phyloP scores from a whole-genome alignment of 805 yeast genomes.

The Tetrapisispora phaffii region DNA sequence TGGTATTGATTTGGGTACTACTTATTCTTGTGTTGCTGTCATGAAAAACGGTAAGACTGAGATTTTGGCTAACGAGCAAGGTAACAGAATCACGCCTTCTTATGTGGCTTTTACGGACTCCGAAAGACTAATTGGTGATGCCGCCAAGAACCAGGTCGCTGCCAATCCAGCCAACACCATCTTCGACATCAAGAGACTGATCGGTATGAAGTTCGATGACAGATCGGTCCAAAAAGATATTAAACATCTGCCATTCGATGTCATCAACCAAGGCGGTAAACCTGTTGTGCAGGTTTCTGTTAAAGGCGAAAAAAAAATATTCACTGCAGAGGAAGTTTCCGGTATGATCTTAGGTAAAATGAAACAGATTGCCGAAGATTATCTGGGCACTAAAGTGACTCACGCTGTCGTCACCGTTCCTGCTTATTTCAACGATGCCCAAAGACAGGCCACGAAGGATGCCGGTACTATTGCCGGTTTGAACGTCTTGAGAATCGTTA shows the following conservation, averaged over 20 bases:
- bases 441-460: slow-evolving; percentile 89
- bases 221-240: slow-evolving; percentile 70
- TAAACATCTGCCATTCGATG: slow-evolving; percentile 71
- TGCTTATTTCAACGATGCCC: slow-evolving; percentile 89
- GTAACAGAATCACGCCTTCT: slow-evolving; percentile 94
- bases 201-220: slow-evolving; percentile 74
- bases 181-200: slow-evolving; percentile 85
- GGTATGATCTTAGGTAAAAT: slow-evolving; percentile 87
- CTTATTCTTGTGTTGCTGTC: slow-evolving; percentile 93
- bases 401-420: slow-evolving; percentile 92
- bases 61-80: slow-evolving; percentile 91
- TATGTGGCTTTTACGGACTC: slow-evolving; percentile 88
- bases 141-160: slow-evolving; percentile 94
- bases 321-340: slow-evolving; percentile 88
- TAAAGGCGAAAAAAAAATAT: slow-evolving; percentile 63
- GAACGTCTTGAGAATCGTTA: slow-evolving; percentile 78
- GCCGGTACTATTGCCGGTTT: slow-evolving; percentile 79
- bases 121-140: slow-evolving; percentile 90
- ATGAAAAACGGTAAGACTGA: slow-evolving; percentile 81
- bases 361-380: slow-evolving; percentile 89
- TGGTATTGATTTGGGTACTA: slow-evolving; percentile 96
- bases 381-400: slow-evolving; percentile 72
- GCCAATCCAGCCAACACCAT: slow-evolving; percentile 78
- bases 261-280: slow-evolving; percentile 63
- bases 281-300: slow-evolving; percentile 72